Conservation (phyloP, 2,329 filamentous ascomycete species). For the Sporothrix brasiliensis region DNA sequence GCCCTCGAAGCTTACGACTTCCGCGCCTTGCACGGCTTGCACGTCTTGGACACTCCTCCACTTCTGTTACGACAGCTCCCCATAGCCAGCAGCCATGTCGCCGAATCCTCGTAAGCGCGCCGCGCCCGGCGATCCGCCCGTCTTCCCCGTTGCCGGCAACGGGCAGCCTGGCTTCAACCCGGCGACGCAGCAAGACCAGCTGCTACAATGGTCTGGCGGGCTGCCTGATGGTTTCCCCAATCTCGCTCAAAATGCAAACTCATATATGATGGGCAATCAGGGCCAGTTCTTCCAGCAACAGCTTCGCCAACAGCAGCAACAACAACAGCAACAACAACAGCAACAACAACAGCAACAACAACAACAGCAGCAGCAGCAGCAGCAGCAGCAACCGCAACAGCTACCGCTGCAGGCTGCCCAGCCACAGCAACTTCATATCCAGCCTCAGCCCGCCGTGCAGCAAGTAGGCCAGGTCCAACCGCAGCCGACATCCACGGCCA, state of each 20-base stretch:
- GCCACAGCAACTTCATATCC: slow-evolving; percentile 37
- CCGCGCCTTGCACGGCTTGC: too few species aligned
- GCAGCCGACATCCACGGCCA: slow-evolving; percentile 49
- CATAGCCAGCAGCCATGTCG: slow-evolving; percentile 47
- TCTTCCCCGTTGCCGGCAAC: slow-evolving; percentile 56
- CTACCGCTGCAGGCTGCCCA: slow-evolving; percentile 30
- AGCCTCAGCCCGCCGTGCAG: slow-evolving; percentile 40
- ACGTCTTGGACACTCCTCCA: too few species aligned
- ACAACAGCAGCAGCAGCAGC: slow-evolving; percentile 19
- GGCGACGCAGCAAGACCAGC: slow-evolving; percentile 52
- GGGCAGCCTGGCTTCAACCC: slow-evolving; percentile 50
- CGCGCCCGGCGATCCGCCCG: slow-evolving; percentile 71
- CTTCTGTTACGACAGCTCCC: not conserved
- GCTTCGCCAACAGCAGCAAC: slow-evolving; percentile 28
- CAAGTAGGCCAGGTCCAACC: slow-evolving; percentile 36
- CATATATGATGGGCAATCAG: slow-evolving; percentile 47
- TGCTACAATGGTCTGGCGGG: slow-evolving; percentile 51
- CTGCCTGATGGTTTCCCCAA: slow-evolving; percentile 47
- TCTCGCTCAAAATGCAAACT: slow-evolving; percentile 42
- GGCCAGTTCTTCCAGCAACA: slow-evolving; percentile 40
- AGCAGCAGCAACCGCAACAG: slow-evolving; percentile 12
- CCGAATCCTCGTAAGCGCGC: slow-evolving; percentile 69
- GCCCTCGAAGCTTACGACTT: not conserved
- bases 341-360: not conserved
- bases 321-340: slow-evolving; percentile 11